Conservation (phyloP, 176 grass and related monocot genomes). For the Oryza nivara region DNA sequence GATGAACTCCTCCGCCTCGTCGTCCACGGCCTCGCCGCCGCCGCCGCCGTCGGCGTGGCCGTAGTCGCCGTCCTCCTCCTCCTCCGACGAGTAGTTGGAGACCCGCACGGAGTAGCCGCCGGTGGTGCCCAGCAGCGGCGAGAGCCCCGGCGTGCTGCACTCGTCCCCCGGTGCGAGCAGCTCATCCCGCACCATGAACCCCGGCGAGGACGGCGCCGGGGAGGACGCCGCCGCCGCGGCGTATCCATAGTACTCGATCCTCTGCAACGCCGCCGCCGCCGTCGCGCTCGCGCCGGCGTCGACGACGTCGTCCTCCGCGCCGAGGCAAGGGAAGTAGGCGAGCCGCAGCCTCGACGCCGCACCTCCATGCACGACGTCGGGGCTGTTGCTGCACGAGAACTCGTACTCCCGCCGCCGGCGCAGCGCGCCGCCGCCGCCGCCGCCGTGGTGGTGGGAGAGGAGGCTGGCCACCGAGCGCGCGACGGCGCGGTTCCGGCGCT, state of each 20-base stretch:
- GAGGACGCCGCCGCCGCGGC: conserved; percentile 31
- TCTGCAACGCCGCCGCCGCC: conserved; percentile 12
- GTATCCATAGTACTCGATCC: conserved; percentile 61
- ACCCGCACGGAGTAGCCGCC: conserved; percentile 57
- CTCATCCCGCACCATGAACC: conserved; percentile 35
- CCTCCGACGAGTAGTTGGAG: conserved; percentile 59
- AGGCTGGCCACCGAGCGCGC: conserved; percentile 54
- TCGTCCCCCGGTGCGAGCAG: conserved; percentile 49
- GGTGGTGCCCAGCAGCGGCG: conserved; percentile 5
- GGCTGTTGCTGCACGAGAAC: conserved; percentile 90
- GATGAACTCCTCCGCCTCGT: conserved; percentile 95
- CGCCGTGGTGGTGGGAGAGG: conserved; percentile 54
- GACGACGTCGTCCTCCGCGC: conserved; percentile 19
- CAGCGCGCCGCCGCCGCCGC: neutral
- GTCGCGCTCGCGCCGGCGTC: neutral
- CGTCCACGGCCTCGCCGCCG: conserved; percentile 58
- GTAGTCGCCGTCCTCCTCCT: conserved; percentile 35
- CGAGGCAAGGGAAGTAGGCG: conserved; percentile 79
- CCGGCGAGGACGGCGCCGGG: conserved; percentile 37
- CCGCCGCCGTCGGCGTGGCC: neutral
- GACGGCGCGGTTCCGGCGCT: conserved; percentile 71
- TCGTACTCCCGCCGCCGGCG: conserved; percentile 62
- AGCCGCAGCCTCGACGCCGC: conserved; percentile 55
- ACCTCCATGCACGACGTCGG: conserved; percentile 36
- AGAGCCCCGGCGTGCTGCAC: conserved; percentile 31